Evolutionary conservation across 176 grass and related monocot species (phyloP).

Genomic region (Hordeum vulgare): DNA sequence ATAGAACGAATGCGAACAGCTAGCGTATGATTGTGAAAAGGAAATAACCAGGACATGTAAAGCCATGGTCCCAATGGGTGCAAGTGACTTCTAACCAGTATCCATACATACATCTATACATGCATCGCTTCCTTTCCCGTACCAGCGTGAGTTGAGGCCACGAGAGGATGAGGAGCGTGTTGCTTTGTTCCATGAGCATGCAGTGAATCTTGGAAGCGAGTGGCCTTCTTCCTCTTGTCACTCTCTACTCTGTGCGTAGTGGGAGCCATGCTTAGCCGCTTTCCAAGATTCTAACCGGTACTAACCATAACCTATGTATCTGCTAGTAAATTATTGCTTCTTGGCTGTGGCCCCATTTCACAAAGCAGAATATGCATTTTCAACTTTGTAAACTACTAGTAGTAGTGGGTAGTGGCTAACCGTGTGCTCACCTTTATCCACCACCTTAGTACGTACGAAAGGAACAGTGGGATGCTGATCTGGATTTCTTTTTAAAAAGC

Average conservation of each 20-base stretch:
- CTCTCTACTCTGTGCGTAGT: not conserved
- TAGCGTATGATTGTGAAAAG: not conserved
- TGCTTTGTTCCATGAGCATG: conserved; percentile 23
- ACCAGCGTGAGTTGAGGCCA: not conserved
- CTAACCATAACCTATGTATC: not conserved
- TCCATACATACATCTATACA: not conserved
- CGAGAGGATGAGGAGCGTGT: not conserved
- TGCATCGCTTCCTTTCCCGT: not conserved
- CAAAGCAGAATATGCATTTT: conserved; percentile 31
- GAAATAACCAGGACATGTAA: conserved; percentile 3
- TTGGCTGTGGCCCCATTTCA: conserved; percentile 1
- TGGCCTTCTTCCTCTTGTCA: conserved; percentile 11
- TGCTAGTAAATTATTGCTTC: not conserved
- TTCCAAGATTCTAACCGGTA: not conserved
- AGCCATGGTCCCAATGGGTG: conserved; percentile 15
- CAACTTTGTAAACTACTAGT: conserved; percentile 14
- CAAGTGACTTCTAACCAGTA: not conserved
- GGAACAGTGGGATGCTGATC: not conserved
- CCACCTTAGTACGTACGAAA: not conserved
- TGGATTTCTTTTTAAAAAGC: conserved; percentile 31
- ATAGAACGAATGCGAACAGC: not conserved
- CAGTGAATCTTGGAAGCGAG: conserved; percentile 13
- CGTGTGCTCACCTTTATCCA: conserved; percentile 10
- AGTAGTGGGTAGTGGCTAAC: conserved; percentile 25
- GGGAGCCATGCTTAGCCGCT: conserved; percentile 15